Base-by-base conservation (phyloP, 2,329 filamentous ascomycete genomes). In the Phaeosphaeriaceae sp. region DNA sequence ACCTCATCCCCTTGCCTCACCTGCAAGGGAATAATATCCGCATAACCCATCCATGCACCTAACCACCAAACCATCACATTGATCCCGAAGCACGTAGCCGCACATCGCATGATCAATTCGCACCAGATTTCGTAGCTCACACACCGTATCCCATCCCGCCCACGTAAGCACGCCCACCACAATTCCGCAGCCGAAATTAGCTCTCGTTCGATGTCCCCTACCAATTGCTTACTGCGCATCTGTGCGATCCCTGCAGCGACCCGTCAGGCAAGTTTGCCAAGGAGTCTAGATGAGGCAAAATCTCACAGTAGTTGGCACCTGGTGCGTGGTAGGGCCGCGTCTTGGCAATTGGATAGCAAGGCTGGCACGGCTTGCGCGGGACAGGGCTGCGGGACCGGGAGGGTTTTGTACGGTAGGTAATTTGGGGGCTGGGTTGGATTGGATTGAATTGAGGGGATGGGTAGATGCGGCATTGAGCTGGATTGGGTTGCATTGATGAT, bases 211-310 rank as follows among this genome's bases (percentile, higher is more conserved):
- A n/a, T 27, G 25, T 27, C 25, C 5, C 25, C 25, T 27, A 27
- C 25, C 25, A 27, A 27, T 27, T 4, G 25, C 5, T 27, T 4
- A 9, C 25, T 27, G 25, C 9, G 9, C 31, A 13, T 36, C 31
- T 15, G 31, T 36, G 31, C 31, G 9, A 36, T 11, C 31, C 31
- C 31, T 36, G 31, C 31, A 36, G 13, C 31, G 13, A 11, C 31
- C 9, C 9, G 31, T 15, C 31, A 36, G 31, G 49, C 46, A 42
- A 54, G 51, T 42, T 53, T 51, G 61, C 63, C 56, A 66, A 66
- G 61, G 36, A 40, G 56, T 60, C 62, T 65, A 64, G 64, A 67
- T 54, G 53, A 53, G 60, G 58, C 58, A 59, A 60, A 53, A 48
- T 36, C 13, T 13, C 6, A 36, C 3, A 11, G n/a, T n/a, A n/a